A percentile compares a stretch with the other conserved stretches of the same genome.
Evolutionary conservation across 345 rosid species (phyloP).

Genomic region (Rhizophora mangle): DNA sequence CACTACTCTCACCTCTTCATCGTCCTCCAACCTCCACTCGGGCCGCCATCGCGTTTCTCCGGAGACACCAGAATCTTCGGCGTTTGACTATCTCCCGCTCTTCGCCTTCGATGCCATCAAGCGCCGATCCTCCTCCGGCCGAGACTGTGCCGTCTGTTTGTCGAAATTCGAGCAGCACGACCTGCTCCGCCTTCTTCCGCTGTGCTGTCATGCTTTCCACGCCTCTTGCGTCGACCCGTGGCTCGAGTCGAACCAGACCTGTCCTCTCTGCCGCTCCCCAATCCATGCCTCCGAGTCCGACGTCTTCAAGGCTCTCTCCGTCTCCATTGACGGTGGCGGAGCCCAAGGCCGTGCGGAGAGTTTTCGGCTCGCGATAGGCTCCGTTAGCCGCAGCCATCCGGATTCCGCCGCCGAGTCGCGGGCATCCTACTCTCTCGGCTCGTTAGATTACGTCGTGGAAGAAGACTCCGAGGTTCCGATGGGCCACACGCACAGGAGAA

Average conservation of each 20-base stretch:
- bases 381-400: conserved; percentile 55
- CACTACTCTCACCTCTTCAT: conserved; percentile 15
- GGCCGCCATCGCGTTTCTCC: conserved; percentile 49
- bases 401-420: conserved; percentile 30
- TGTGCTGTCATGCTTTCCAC: conserved; percentile 93
- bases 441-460: conserved; percentile 80
- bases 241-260: conserved; percentile 65
- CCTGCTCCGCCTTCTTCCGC: conserved; percentile 78
- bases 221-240: conserved; percentile 74
- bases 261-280: conserved; percentile 89
- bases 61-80: conserved; percentile 28
- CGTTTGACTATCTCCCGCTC: conserved; percentile 68
- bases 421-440: conserved; percentile 72
- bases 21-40: conserved; percentile 32
- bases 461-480: conserved; percentile 56
- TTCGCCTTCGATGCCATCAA: conserved; percentile 67
- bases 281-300: conserved; percentile 65
- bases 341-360: conserved; percentile 36
- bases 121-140: conserved; percentile 55
- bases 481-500: conserved; percentile 42
- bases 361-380: conserved; percentile 87
- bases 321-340: not conserved
- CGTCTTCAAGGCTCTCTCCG: conserved; percentile 43
- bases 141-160: conserved; percentile 77
- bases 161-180: conserved; percentile 70